phyloP scores from a whole-genome alignment of 1,139 yeast genomes.

The Scheffersomyces segobiensis region DNA sequence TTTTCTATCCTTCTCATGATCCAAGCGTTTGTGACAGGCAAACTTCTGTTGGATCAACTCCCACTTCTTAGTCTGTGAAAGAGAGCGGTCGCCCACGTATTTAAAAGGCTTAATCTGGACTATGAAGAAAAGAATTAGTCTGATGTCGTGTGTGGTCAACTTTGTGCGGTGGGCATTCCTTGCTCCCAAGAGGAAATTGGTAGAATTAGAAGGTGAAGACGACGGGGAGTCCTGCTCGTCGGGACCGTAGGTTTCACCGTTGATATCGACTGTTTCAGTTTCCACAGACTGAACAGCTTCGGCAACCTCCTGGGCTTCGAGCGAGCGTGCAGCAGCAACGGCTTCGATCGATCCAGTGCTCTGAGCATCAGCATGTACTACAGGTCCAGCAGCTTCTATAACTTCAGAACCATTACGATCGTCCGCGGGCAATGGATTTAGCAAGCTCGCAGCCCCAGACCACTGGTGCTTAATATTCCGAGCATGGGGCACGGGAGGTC shows the following conservation, averaged over 20 bases:
- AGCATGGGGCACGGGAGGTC: background rate
- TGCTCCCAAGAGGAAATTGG: background rate
- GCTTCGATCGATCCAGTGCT: background rate
- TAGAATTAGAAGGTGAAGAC: background rate
- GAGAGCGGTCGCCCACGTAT: conserved; percentile 35
- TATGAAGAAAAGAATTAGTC: conserved; percentile 31
- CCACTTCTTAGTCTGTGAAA: conserved; percentile 40
- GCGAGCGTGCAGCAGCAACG: background rate
- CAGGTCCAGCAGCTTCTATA: background rate
- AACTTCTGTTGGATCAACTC: conserved; percentile 30
- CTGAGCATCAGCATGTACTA: background rate
- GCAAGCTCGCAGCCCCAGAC: background rate
- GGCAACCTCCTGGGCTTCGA: background rate
- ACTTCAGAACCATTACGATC: background rate
- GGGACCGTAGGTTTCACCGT: conserved; percentile 2
- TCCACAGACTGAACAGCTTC: background rate
- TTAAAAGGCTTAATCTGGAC: conserved; percentile 37
- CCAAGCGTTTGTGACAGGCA: conserved; percentile 11
- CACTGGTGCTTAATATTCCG: background rate
- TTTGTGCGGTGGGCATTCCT: conserved; percentile 21
- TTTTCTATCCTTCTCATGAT: conserved; percentile 3
- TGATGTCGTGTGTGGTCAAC: conserved; percentile 29
- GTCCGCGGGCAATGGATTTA: background rate
- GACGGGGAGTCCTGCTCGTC: conserved; percentile 3
- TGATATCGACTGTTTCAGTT: background rate